Conservation (phyloP, 2,329 filamentous ascomycete species). For the Raffaelea ambrosiae region DNA sequence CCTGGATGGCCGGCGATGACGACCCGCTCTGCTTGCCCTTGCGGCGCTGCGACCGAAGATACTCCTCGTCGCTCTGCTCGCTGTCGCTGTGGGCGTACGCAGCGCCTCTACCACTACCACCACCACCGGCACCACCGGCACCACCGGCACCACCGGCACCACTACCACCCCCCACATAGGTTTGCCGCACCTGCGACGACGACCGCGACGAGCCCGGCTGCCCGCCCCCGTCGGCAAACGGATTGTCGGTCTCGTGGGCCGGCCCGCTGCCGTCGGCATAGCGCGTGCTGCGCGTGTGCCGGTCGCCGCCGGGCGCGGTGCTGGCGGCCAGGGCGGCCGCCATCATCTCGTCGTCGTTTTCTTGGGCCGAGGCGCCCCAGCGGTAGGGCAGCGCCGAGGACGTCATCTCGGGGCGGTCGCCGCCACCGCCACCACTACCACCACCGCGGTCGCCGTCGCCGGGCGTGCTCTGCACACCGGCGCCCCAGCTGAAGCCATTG, state of each 20-base stretch:
- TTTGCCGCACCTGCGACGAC: conserved; percentile 6
- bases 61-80: conserved; percentile 10
- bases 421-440: not conserved
- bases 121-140: conserved; percentile 1
- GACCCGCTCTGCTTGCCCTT: not conserved
- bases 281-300: not conserved
- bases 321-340: conserved; percentile 13
- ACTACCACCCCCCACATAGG: not conserved
- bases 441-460: not conserved
- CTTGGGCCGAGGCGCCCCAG: not conserved
- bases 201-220: conserved; percentile 8
- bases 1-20: not conserved
- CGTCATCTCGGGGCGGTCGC: not conserved
- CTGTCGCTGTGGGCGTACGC: not conserved
- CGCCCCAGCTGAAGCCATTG: too few relatives aligned
- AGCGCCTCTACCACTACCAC: conserved; percentile 1
- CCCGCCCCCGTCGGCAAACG: conserved; percentile 6
- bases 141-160: conserved; percentile 1
- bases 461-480: too few relatives aligned
- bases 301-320: conserved; percentile 6
- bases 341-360: conserved; percentile 11
- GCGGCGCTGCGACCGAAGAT: conserved; percentile 7
- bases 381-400: not conserved
- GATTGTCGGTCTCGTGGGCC: conserved; percentile 5
- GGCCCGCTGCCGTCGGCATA: conserved; percentile 1